phyloP scores from a whole-genome alignment of 2,329 filamentous ascomycete species.

The Arthrobotrys entomopaga region DNA sequence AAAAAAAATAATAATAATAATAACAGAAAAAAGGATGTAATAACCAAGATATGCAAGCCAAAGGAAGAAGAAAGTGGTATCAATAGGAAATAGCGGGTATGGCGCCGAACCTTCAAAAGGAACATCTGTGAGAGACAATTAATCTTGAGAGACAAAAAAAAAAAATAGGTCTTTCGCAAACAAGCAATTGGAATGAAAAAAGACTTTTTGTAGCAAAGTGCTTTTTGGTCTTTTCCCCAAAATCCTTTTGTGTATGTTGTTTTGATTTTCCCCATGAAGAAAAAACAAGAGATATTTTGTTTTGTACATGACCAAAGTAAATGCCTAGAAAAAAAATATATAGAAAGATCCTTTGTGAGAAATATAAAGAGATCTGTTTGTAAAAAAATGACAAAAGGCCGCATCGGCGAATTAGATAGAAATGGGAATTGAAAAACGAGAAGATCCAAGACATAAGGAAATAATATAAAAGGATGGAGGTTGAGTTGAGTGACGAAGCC shows the following conservation, averaged over 20 bases:
- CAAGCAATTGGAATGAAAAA: slow-evolving; percentile 13
- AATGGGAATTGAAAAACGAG: slow-evolving; percentile 2
- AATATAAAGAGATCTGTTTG: slow-evolving; percentile 44
- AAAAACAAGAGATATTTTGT: slow-evolving; percentile 37
- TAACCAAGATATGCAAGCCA: slow-evolving; percentile 47
- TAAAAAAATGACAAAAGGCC: slow-evolving; percentile 19
- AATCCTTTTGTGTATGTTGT: slow-evolving; percentile 30
- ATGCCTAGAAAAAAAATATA: slow-evolving; percentile 30
- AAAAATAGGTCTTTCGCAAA: slow-evolving; percentile 2
- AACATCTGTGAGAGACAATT: neutral
- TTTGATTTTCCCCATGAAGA: slow-evolving; percentile 21
- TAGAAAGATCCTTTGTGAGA: slow-evolving; percentile 34
- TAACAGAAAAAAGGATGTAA: slow-evolving; percentile 11
- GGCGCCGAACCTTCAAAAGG: slow-evolving; percentile 46
- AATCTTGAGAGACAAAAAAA: slow-evolving; percentile 2
- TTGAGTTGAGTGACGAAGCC: slow-evolving; percentile 23
- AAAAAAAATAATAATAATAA: slow-evolving; percentile 3
- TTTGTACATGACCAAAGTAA: slow-evolving; percentile 53
- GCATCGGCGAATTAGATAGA: slow-evolving; percentile 25
- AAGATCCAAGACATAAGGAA: slow-evolving; percentile 1
- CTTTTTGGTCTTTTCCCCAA: slow-evolving; percentile 46
- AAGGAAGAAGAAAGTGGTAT: slow-evolving; percentile 35
- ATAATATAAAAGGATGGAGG: neutral
- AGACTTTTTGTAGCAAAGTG: slow-evolving; percentile 47
- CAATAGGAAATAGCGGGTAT: slow-evolving; percentile 43